Evolutionary conservation across 257 asterid species (phyloP).

Genomic region (Solanum ossicruentum): DNA sequence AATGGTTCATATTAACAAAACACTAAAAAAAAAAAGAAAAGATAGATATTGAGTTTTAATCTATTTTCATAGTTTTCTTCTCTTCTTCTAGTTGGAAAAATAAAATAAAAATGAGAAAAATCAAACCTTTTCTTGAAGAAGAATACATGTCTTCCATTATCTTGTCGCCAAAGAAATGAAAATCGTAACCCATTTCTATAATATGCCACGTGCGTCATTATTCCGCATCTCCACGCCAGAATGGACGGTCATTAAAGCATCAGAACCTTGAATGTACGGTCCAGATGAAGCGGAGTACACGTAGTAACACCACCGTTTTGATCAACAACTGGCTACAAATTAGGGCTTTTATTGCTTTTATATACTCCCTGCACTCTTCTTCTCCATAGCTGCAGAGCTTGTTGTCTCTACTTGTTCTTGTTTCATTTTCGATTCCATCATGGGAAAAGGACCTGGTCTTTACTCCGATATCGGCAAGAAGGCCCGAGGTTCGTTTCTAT

Average conservation of each 20-base stretch:
- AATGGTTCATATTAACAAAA: no score
- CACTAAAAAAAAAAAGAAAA: no score
- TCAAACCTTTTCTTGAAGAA: conserved; percentile 18
- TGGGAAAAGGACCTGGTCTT: conserved; percentile 93
- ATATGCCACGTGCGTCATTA: conserved; percentile 11
- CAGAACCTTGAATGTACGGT: conserved; percentile 5
- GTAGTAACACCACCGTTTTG: conserved; percentile 5
- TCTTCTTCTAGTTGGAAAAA: no score
- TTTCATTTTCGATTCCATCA: conserved; percentile 12
- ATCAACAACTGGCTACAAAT: conserved; percentile 1
- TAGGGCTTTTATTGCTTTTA: conserved; percentile 34
- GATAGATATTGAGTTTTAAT: no score
- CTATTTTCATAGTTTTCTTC: no score
- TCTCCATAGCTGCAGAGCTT: neutral
- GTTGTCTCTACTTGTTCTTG: neutral
- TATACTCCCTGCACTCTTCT: neutral
- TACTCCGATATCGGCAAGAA: conserved; percentile 82
- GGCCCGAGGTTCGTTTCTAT: conserved; percentile 46
- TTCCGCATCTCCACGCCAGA: conserved; percentile 12
- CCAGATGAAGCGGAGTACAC: conserved; percentile 8
- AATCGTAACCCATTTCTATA: neutral
- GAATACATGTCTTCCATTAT: conserved; percentile 3
- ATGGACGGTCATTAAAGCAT: conserved; percentile 26
- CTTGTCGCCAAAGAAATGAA: conserved; percentile 15
- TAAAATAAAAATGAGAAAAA: neutral